Conservation (phyloP, 2,329 filamentous ascomycete genomes). For the Echinosphaeria canescens region DNA sequence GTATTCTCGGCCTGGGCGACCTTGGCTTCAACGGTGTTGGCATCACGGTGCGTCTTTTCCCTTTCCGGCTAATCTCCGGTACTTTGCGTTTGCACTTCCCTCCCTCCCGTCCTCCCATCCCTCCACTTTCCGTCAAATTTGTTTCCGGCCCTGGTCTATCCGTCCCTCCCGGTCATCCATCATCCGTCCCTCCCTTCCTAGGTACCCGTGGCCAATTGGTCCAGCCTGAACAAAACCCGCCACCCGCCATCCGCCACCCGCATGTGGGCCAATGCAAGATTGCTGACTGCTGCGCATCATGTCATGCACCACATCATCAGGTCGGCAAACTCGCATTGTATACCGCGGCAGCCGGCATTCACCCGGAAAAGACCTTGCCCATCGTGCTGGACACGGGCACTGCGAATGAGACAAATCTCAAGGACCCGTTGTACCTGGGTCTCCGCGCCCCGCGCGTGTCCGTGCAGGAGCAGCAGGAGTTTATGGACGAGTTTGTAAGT, state of each 20-base stretch:
- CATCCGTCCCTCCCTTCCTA: too few relatives aligned
- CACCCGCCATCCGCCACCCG: slow-evolving; percentile 1
- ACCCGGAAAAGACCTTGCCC: slow-evolving; percentile 63
- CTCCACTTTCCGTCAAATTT: too few relatives aligned
- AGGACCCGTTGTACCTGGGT: slow-evolving; percentile 68
- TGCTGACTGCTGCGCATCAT: too few relatives aligned
- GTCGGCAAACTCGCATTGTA: slow-evolving; percentile 92
- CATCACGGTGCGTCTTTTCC: slow-evolving; percentile 72
- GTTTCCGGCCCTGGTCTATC: too few relatives aligned
- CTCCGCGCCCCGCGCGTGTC: slow-evolving; percentile 66
- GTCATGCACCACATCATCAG: slow-evolving; percentile 17
- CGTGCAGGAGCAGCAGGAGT: slow-evolving; percentile 61
- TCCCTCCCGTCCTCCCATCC: too few relatives aligned
- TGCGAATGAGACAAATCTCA: slow-evolving; percentile 42
- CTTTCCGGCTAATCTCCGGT: background rate
- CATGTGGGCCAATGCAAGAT: too few relatives aligned
- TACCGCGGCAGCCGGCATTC: slow-evolving; percentile 86
- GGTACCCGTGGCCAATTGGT: too few relatives aligned
- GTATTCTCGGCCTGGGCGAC: slow-evolving; percentile 82
- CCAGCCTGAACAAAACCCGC: too few relatives aligned
- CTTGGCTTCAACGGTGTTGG: slow-evolving; percentile 94
- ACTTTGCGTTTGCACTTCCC: slow-evolving; percentile 1
- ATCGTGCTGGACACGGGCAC: slow-evolving; percentile 48
- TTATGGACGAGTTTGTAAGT: slow-evolving; percentile 95
- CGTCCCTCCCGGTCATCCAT: too few relatives aligned